Conservation (phyloP, 306 rosid species). For the Trichosanthes cucumerina region DNA sequence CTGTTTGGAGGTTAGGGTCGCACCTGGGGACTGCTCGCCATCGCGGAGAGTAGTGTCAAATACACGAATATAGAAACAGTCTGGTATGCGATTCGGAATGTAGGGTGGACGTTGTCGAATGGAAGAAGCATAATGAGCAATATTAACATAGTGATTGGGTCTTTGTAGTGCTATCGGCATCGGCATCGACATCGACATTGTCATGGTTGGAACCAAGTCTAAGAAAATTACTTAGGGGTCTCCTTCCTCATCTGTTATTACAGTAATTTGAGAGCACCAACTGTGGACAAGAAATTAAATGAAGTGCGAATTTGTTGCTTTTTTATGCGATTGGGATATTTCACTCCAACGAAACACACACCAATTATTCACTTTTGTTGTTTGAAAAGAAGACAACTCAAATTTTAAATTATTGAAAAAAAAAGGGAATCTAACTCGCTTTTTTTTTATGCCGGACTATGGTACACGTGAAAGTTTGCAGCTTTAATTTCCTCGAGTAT, state of each 20-base stretch:
- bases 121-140: neutral
- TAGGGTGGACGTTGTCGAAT: conserved; percentile 47
- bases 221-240: neutral
- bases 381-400: too few relatives aligned
- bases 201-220: neutral
- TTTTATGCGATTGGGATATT: too few relatives aligned
- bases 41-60: conserved; percentile 95
- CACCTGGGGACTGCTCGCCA: conserved; percentile 95
- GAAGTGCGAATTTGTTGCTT: neutral
- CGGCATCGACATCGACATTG: neutral
- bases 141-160: neutral
- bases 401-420: too few relatives aligned
- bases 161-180: neutral
- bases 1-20: conserved; percentile 73
- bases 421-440: too few relatives aligned
- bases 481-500: neutral
- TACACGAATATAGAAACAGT: conserved; percentile 60
- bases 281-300: neutral
- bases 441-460: too few relatives aligned
- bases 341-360: too few relatives aligned
- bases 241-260: neutral
- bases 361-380: too few relatives aligned
- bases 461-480: neutral
- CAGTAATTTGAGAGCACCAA: neutral
- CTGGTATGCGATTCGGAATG: conserved; percentile 62